Evolutionary conservation across 2,329 filamentous ascomycete genomes (phyloP), one percentile per base, ranked within the genome.

Genomic region (Penicillium psychrosexuale): DNA sequence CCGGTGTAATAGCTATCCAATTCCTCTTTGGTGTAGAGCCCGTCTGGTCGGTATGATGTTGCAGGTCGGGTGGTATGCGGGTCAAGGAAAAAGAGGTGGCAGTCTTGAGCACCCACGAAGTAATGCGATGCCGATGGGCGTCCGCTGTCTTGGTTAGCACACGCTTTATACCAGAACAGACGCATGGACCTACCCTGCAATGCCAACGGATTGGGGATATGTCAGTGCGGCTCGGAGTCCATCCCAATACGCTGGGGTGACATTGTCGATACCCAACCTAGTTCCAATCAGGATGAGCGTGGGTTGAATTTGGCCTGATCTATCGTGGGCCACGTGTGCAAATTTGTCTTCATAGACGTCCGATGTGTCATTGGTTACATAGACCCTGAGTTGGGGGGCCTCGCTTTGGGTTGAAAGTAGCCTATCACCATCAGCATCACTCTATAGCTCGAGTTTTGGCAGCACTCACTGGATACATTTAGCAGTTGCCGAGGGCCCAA

Each of bases 401-500:
- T 79, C 72, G 61, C 87, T 81, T 57, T 84, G 80, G 56, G 87
- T 87, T 24, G 86, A 85, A 36, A 99, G 79, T 19, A 90, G 89
- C 72, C 91, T 96, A 57, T 36, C 33, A 46, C 56, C 12, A 61
- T 60, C 50, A 58, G 57, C 22, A 15, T 47, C n/a, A 31, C 22
- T 31, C 19, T 12, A 15, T 63, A 4, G 22, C 13, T 24, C 13
- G 33, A 24, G 34, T 8, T 27, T 22, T 30, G 24, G 43, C 33
- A 33, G 3, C 43, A 75, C 88, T 72, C 77, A 95, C 91, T 94
- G 88, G 62, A 99, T 97, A 72, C 94, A 97, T 53, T 88, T 85
- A 44, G 94, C 92, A 9, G 94, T 95, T 7, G 94, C 94, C 17
- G 91, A 97, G n/a, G 94, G 94, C 0, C 94, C 94, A 75, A 99